phyloP scores from a whole-genome alignment of 2,329 filamentous ascomycete genomes.

The Malbranchea zuffiana region DNA sequence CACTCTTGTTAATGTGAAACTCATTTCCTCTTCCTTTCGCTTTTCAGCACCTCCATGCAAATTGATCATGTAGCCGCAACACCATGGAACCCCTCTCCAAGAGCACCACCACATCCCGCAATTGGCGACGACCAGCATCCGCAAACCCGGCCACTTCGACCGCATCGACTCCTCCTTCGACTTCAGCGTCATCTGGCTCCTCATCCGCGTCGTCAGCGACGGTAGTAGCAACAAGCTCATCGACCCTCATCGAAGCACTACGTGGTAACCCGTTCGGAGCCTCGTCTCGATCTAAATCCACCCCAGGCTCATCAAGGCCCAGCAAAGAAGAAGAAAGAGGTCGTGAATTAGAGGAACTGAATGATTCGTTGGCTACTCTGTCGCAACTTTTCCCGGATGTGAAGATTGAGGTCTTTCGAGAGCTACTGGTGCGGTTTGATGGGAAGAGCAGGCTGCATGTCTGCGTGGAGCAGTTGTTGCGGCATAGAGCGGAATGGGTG shows the following conservation, averaged over 20 bases:
- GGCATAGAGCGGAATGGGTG: constrained; percentile 38
- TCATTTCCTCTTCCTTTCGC: too few relatives aligned
- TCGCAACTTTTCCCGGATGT: constrained; percentile 38
- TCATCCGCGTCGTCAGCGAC: constrained; percentile 3
- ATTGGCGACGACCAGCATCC: too few relatives aligned
- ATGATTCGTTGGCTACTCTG: constrained; percentile 32
- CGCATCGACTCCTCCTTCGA: constrained; percentile 11
- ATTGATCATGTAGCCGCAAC: too few relatives aligned
- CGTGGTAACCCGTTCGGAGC: constrained; percentile 31
- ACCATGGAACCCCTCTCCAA: too few relatives aligned
- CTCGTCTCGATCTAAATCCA: constrained; percentile 10
- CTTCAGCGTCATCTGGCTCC: constrained; percentile 8
- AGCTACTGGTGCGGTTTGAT: constrained; percentile 37
- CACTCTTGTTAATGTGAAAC: too few relatives aligned
- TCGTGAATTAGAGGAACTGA: constrained; percentile 31
- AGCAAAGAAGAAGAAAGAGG: constrained; percentile 23
- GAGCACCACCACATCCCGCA: too few relatives aligned
- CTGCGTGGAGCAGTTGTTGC: constrained; percentile 38
- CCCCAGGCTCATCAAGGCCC: constrained; percentile 9
- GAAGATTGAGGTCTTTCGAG: constrained; percentile 38
- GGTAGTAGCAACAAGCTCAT: constrained; percentile 19
- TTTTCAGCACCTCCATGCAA: too few relatives aligned
- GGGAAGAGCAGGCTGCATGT: constrained; percentile 37
- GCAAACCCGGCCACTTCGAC: too few relatives aligned
- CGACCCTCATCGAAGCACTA: constrained; percentile 34